phyloP scores from a whole-genome alignment of 2,329 filamentous ascomycete genomes.

The Aspergillus glaucus region DNA sequence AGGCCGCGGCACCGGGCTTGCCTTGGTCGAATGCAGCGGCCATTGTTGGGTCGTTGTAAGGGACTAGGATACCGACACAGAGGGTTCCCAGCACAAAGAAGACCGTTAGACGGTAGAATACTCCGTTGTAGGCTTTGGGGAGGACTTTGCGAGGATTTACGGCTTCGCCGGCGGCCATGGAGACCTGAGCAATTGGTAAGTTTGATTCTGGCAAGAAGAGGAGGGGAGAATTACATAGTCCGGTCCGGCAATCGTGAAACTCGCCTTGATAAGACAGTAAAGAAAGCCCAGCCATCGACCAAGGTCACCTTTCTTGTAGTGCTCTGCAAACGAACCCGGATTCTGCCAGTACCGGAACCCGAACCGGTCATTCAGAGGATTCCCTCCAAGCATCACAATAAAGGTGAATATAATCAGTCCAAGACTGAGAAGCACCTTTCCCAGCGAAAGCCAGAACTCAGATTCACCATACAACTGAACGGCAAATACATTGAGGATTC shows the following conservation, averaged over 20 bases:
- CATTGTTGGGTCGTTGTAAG: conserved; percentile 61
- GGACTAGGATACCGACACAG: conserved; percentile 64
- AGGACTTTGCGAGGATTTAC: conserved; percentile 64
- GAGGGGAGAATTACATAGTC: conserved; percentile 48
- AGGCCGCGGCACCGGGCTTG: conserved; percentile 62
- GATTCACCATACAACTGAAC: conserved; percentile 71
- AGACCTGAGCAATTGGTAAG: conserved; percentile 26
- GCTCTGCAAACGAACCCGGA: conserved; percentile 64
- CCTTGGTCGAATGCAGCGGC: conserved; percentile 53
- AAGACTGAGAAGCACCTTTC: conserved; percentile 66
- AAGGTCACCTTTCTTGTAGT: conserved; percentile 57
- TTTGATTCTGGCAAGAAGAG: not conserved
- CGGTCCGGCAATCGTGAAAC: conserved; percentile 61
- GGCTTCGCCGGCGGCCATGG: conserved; percentile 61
- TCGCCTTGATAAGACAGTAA: conserved; percentile 65
- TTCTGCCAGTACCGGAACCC: conserved; percentile 64
- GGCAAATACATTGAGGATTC: conserved; percentile 60
- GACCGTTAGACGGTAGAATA: conserved; percentile 68
- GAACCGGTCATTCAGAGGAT: conserved; percentile 64
- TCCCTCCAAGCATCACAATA: conserved; percentile 75
- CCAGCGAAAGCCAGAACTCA: conserved; percentile 67
- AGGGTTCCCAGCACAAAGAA: conserved; percentile 73
- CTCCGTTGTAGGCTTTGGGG: conserved; percentile 68
- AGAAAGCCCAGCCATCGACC: conserved; percentile 73
- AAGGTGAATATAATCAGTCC: conserved; percentile 72